Percentiles rank a stretch among this genome's conserved stretches.
These are phyloP conservation scores for Xylariaceae sp. DNA, from an alignment of 2,329 filamentous ascomycete genomes.

Conservation along the genomic window DNA sequence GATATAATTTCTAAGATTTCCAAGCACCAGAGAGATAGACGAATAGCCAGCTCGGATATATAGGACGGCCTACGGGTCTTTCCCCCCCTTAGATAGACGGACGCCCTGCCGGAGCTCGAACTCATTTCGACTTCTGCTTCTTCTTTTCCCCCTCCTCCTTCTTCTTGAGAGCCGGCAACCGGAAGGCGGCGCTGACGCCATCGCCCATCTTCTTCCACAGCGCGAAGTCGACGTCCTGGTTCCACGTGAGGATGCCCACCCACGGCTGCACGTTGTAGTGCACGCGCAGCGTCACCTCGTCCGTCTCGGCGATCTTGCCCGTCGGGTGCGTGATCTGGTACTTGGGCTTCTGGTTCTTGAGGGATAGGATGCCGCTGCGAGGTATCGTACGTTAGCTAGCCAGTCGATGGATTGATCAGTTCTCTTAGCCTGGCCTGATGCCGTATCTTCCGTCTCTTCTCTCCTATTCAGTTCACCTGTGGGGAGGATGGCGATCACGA, in stretches of 20 bases:
- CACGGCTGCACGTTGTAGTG: constrained; percentile 98
- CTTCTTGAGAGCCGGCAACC: constrained; percentile 66
- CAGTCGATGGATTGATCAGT: no score
- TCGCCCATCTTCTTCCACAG: constrained; percentile 67
- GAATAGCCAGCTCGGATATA: not conserved
- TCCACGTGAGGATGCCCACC: constrained; percentile 89
- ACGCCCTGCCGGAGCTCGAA: not conserved
- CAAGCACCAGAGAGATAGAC: not conserved
- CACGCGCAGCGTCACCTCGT: constrained; percentile 76
- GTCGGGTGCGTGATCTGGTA: constrained; percentile 94
- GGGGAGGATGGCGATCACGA: no score
- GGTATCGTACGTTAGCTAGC: constrained; percentile 9
- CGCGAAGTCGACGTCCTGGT: constrained; percentile 58
- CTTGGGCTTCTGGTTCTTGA: constrained; percentile 88
- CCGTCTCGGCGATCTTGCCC: constrained; percentile 73
- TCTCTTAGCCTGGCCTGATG: no score
- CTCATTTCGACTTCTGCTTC: constrained; percentile 4
- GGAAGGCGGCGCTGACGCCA: constrained; percentile 66
- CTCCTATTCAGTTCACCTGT: no score
- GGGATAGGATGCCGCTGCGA: constrained; percentile 68
- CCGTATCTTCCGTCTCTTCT: not conserved
- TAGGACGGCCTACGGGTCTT: not conserved
- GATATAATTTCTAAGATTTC: not conserved
- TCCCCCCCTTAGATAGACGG: no score
- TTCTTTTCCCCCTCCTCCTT: constrained; percentile 46